Percentiles rank a stretch among this genome's conserved stretches.
Evolutionary conservation across 805 yeast species (phyloP).

Genomic region (Debaryomyces prosopidis): DNA sequence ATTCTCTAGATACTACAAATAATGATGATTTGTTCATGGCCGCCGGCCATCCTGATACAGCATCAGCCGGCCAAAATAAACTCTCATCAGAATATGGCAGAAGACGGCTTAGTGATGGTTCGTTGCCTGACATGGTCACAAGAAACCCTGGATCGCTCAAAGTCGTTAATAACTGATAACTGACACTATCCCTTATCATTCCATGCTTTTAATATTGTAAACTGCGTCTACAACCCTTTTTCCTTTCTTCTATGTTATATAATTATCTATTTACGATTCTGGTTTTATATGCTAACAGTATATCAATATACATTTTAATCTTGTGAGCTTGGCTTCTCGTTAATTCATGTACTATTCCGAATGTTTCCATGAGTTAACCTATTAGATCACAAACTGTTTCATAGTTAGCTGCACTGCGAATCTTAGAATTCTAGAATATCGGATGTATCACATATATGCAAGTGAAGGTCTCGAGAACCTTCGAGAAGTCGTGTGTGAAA

Average conservation of each 20-base stretch:
- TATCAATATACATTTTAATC: too few relatives aligned
- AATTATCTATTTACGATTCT: too few relatives aligned
- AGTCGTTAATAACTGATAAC: slow-evolving; percentile 46
- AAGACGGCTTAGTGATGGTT: slow-evolving; percentile 54
- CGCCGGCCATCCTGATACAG: slow-evolving; percentile 11
- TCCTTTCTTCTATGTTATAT: neutral
- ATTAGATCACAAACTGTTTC: too few relatives aligned
- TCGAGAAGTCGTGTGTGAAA: too few relatives aligned
- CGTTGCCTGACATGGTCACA: slow-evolving; percentile 51
- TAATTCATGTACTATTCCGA: too few relatives aligned
- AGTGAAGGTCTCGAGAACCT: too few relatives aligned
- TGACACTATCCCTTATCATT: neutral
- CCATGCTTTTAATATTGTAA: neutral
- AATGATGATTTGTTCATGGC: slow-evolving; percentile 21
- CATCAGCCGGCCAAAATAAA: slow-evolving; percentile 11
- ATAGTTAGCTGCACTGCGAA: too few relatives aligned
- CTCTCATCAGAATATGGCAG: slow-evolving; percentile 39
- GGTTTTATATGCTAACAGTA: too few relatives aligned
- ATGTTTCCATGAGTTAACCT: too few relatives aligned
- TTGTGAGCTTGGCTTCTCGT: too few relatives aligned
- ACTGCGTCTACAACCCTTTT: neutral
- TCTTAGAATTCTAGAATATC: too few relatives aligned
- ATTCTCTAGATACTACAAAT: slow-evolving; percentile 17
- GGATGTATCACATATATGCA: too few relatives aligned
- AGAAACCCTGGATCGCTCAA: slow-evolving; percentile 49